These are phyloP conservation scores for Hypocreales sp. DNA, from an alignment of 2,329 filamentous ascomycete genomes.

Conservation along the genomic window DNA sequence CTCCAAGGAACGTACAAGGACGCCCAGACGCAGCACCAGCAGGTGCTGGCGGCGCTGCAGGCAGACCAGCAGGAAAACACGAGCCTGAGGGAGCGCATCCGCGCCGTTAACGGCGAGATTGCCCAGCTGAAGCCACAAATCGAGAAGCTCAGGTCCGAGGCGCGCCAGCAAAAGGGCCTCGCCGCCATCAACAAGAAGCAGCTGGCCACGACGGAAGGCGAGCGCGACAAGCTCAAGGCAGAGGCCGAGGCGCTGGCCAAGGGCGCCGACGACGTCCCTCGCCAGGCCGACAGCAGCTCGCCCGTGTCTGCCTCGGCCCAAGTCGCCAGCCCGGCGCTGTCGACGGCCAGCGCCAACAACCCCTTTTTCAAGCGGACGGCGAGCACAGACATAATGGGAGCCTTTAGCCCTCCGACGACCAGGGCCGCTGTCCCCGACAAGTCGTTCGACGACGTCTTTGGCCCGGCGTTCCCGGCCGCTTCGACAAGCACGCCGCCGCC, in stretches of 20 bases:
- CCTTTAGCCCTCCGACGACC: conserved; percentile 32
- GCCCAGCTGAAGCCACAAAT: conserved; percentile 74
- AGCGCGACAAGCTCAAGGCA: conserved; percentile 72
- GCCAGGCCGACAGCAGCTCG: conserved; percentile 36
- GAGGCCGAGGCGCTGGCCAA: conserved; percentile 58
- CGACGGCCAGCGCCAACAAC: conserved; percentile 66
- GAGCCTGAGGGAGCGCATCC: conserved; percentile 74
- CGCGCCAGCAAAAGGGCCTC: conserved; percentile 86
- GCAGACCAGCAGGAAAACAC: conserved; percentile 82
- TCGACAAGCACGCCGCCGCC: conserved; percentile 27
- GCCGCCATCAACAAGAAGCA: conserved; percentile 99
- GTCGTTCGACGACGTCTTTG: conserved; percentile 79
- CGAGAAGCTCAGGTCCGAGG: conserved; percentile 84
- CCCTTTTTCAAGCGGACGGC: conserved; percentile 75
- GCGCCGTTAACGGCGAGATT: conserved; percentile 67
- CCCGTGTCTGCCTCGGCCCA: conserved; percentile 28
- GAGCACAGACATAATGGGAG: conserved; percentile 43
- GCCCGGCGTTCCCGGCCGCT: conserved; percentile 42
- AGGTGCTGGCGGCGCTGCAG: conserved; percentile 58
- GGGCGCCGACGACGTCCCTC: conserved; percentile 42
- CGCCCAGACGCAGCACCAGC: conserved; percentile 66
- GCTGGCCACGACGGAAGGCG: conserved; percentile 72
- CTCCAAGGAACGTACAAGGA: conserved; percentile 72
- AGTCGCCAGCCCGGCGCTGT: conserved; percentile 55
- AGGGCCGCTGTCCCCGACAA: conserved; percentile 39